Evolutionary conservation across 169 alveolate species (phyloP).

Genomic region (Theileria equi): DNA sequence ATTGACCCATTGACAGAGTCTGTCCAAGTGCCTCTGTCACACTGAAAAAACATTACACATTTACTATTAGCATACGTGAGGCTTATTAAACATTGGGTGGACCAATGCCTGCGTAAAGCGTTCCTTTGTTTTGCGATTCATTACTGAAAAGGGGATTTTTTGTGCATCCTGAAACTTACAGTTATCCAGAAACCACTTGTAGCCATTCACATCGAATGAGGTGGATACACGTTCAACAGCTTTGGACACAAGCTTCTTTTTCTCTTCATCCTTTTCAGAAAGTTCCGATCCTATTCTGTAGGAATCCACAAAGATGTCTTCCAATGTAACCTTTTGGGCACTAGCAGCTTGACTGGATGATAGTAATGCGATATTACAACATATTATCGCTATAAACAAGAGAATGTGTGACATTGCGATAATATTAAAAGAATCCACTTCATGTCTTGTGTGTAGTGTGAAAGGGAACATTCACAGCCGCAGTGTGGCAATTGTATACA

Average conservation of each 20-base stretch:
- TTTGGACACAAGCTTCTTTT: slow-evolving; percentile 3
- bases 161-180: slow-evolving; percentile 10
- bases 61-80: slow-evolving; percentile 38
- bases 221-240: slow-evolving; percentile 23
- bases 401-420: no score
- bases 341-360: background rate
- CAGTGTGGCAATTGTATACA: no score
- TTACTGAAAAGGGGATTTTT: slow-evolving; percentile 12
- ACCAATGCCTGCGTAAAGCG: slow-evolving; percentile 54
- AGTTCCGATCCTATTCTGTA: slow-evolving; percentile 33
- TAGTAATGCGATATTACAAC: no score
- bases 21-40: slow-evolving; percentile 63
- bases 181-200: slow-evolving; percentile 31
- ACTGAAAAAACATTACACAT: slow-evolving; percentile 1
- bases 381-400: no score
- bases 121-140: slow-evolving; percentile 28
- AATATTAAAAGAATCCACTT: no score
- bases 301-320: slow-evolving; percentile 24
- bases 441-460: no score
- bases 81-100: slow-evolving; percentile 43
- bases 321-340: background rate
- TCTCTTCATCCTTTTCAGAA: slow-evolving; percentile 22
- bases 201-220: slow-evolving; percentile 55
- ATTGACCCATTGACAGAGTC: slow-evolving; percentile 46
- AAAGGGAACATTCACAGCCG: no score